Percentiles rank a stretch among this genome's conserved stretches.
Conservation (phyloP, 2,329 filamentous ascomycete genomes). For the Fusarium mundagurra region DNA sequence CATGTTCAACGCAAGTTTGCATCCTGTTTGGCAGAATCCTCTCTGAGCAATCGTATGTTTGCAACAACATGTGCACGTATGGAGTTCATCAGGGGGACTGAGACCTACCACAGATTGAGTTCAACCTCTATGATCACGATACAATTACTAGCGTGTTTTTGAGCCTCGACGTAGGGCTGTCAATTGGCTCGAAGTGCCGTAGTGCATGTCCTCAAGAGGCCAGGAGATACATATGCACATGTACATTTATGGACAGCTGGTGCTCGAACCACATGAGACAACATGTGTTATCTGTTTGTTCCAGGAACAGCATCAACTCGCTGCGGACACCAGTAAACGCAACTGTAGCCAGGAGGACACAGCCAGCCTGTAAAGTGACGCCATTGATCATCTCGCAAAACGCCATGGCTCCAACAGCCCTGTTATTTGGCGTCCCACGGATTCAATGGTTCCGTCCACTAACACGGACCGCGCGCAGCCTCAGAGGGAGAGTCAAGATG, state of each 20-base stretch:
- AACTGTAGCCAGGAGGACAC: not conserved
- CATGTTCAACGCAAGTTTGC: not conserved
- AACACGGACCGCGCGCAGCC: constrained; percentile 15
- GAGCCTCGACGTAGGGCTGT: not conserved
- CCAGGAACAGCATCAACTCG: not conserved
- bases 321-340: not conserved
- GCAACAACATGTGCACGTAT: not conserved
- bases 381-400: not conserved
- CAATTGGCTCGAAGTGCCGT: not conserved
- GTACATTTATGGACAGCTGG: not conserved
- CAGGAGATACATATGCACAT: not conserved
- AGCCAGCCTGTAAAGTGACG: constrained; percentile 1
- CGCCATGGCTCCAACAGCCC: not conserved
- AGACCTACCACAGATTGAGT: not conserved
- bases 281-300: not conserved
- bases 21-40: not conserved
- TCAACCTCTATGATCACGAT: not conserved
- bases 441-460: constrained; percentile 10
- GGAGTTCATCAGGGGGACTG: not conserved
- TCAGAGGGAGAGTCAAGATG: constrained; percentile 6
- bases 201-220: not conserved
- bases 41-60: not conserved
- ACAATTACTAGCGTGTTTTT: not conserved
- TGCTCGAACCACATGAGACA: not conserved
- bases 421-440: constrained; percentile 11